These are phyloP conservation scores for Pseudocercospora cruenta DNA, from an alignment of 2,329 filamentous ascomycete species.

Conservation along the genomic window DNA sequence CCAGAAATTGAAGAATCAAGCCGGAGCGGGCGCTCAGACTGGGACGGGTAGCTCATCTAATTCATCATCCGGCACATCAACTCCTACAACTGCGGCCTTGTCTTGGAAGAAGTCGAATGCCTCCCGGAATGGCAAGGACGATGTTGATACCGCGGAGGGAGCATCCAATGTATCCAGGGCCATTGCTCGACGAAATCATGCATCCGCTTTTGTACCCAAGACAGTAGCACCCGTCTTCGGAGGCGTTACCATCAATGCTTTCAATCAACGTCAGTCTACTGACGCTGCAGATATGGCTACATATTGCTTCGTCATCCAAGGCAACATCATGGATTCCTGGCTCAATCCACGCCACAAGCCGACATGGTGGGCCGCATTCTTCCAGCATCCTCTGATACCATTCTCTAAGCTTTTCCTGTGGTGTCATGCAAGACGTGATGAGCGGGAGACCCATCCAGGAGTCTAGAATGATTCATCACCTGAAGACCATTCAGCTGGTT, in stretches of 20 bases:
- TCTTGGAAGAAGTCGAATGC: background rate
- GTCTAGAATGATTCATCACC: constrained; percentile 12
- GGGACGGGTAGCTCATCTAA: background rate
- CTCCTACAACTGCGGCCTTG: background rate
- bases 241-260: constrained; percentile 10
- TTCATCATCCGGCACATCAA: background rate
- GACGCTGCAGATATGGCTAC: constrained; percentile 19
- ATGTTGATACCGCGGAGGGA: background rate
- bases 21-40: background rate
- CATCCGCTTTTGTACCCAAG: background rate
- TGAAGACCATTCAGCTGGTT: constrained; percentile 14
- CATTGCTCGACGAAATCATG: background rate
- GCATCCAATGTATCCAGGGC: background rate
- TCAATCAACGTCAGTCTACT: constrained; percentile 5
- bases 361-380: constrained; percentile 20
- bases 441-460: constrained; percentile 7
- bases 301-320: constrained; percentile 13
- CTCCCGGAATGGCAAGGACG: background rate
- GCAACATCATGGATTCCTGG: constrained; percentile 14
- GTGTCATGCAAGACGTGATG: constrained; percentile 17
- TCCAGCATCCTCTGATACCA: constrained; percentile 18
- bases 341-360: constrained; percentile 10
- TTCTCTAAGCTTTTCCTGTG: constrained; percentile 17
- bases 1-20: constrained; percentile 14
- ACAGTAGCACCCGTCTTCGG: constrained; percentile 21